Evolutionary conservation across 164 flowering plant species (phyloP).

Genomic region (Saururus chinensis): DNA sequence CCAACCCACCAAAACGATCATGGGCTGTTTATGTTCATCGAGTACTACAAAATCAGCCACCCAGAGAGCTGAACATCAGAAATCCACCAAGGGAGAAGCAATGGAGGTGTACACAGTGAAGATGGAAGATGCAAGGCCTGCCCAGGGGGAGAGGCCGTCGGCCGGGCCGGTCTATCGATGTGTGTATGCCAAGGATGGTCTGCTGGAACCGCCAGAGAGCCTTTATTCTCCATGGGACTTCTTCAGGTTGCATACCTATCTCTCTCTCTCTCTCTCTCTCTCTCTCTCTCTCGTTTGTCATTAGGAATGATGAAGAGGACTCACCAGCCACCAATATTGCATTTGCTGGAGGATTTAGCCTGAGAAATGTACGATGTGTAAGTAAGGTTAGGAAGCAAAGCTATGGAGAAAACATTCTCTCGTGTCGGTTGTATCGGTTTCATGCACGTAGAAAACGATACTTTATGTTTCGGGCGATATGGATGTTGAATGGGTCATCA

Average conservation of each 20-base stretch:
- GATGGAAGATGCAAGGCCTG: conserved; percentile 61
- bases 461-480: too few species aligned
- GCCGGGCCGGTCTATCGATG: conserved; percentile 82
- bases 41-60: neutral
- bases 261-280: neutral
- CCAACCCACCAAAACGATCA: neutral
- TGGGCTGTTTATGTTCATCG: neutral
- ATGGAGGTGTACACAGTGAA: conserved; percentile 50
- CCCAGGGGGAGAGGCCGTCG: conserved; percentile 44
- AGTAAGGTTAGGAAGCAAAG: too few species aligned
- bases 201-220: conserved; percentile 45
- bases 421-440: too few species aligned
- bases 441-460: too few species aligned
- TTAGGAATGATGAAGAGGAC: too few species aligned
- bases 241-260: conserved; percentile 41
- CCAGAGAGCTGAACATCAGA: neutral
- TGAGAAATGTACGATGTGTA: too few species aligned
- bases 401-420: too few species aligned
- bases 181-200: conserved; percentile 82
- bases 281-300: too few species aligned
- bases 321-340: too few species aligned
- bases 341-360: too few species aligned
- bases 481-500: too few species aligned
- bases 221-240: conserved; percentile 79
- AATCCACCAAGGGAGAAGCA: neutral